These are phyloP conservation scores for Meyerozyma sp. DNA, from an alignment of 1,139 yeast genomes.

Conservation along the genomic window DNA sequence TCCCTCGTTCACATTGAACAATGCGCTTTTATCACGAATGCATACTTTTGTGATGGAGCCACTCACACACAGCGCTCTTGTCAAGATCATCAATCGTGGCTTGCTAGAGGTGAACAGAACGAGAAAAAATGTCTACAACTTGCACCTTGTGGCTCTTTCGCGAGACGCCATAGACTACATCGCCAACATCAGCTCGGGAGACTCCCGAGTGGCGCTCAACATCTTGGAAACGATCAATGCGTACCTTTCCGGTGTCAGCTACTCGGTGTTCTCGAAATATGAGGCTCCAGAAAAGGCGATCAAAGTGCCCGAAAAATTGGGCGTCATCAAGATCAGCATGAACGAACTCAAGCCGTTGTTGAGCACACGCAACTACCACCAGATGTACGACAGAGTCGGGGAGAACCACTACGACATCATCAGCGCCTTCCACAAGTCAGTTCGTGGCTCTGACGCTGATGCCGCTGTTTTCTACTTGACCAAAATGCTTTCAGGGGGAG, in stretches of 20 bases:
- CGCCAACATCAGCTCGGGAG: slow-evolving; percentile 83
- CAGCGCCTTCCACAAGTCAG: slow-evolving; percentile 87
- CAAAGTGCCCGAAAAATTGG: slow-evolving; percentile 12
- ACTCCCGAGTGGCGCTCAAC: slow-evolving; percentile 79
- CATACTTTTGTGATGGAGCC: slow-evolving; percentile 80
- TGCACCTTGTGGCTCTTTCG: slow-evolving; percentile 46
- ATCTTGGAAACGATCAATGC: slow-evolving; percentile 54
- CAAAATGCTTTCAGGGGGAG: slow-evolving; percentile 87
- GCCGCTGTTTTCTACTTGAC: slow-evolving; percentile 86
- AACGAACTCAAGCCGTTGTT: slow-evolving; percentile 37
- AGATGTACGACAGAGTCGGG: slow-evolving; percentile 79
- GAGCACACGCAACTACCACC: slow-evolving; percentile 40
- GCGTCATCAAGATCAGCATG: slow-evolving; percentile 26
- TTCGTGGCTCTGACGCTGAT: slow-evolving; percentile 83
- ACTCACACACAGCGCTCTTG: slow-evolving; percentile 49
- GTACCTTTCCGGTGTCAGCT: slow-evolving; percentile 31
- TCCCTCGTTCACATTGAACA: slow-evolving; percentile 86
- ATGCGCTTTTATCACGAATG: slow-evolving; percentile 83
- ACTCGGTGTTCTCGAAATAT: slow-evolving; percentile 8
- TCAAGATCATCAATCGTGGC: slow-evolving; percentile 57
- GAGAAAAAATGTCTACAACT: slow-evolving; percentile 36
- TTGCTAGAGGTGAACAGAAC: slow-evolving; percentile 55
- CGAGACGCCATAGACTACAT: slow-evolving; percentile 61
- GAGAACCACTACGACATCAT: slow-evolving; percentile 93
- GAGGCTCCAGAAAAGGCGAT: slow-evolving; percentile 17